These are phyloP conservation scores for Solanum etuberosum DNA, from an alignment of 257 asterid genomes.

Conservation along the genomic window DNA sequence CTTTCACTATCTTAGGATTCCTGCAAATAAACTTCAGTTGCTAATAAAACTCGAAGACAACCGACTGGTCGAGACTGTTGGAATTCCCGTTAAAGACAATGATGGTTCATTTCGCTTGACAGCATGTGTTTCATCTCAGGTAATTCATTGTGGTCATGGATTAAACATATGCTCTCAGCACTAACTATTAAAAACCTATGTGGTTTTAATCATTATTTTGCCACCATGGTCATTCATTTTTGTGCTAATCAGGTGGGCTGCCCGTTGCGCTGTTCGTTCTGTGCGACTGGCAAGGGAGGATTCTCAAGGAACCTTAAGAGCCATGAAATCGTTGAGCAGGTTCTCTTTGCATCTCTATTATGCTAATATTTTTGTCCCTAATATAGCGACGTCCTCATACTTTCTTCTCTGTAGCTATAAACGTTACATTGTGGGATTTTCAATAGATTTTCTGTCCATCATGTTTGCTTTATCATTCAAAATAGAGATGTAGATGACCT, in stretches of 20 bases:
- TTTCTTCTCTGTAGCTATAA: not conserved
- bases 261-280: conserved; percentile 83
- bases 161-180: not conserved
- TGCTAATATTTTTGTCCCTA: not conserved
- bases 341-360: conserved; percentile 6
- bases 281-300: conserved; percentile 98
- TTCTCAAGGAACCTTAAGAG: conserved; percentile 85
- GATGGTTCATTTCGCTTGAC: conserved; percentile 77
- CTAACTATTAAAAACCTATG: not conserved
- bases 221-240: not conserved
- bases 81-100: conserved; percentile 68
- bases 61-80: conserved; percentile 92
- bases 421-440: not conserved
- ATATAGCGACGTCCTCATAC: not conserved
- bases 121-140: conserved; percentile 98
- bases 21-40: conserved; percentile 39
- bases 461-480: not conserved
- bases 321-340: conserved; percentile 97
- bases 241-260: conserved; percentile 69
- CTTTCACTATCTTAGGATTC: not conserved
- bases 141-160: conserved; percentile 4
- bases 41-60: conserved; percentile 67
- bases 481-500: not conserved
- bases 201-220: not conserved
- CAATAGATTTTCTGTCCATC: not conserved